phyloP scores from a whole-genome alignment of 768 basidiomycete genomes.

The Kwoniella pini region DNA sequence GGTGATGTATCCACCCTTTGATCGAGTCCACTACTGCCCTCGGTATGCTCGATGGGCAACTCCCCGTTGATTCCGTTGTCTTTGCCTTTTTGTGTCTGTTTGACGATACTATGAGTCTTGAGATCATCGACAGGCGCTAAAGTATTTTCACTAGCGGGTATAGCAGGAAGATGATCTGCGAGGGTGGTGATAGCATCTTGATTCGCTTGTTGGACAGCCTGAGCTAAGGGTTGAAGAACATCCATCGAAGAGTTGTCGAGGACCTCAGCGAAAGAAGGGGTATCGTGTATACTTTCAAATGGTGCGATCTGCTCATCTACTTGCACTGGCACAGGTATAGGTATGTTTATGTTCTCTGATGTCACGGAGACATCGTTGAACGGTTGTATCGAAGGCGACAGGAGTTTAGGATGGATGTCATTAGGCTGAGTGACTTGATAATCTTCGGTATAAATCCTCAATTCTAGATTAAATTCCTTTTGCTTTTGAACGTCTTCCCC shows the following conservation, averaged over 20 bases:
- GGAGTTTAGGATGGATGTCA: not conserved
- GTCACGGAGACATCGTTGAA: too few species aligned
- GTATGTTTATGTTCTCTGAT: too few species aligned
- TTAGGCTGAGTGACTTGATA: not conserved
- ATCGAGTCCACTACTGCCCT: too few species aligned
- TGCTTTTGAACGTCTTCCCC: constrained; percentile 36
- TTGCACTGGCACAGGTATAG: too few species aligned
- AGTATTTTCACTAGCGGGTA: not conserved
- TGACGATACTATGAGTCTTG: too few species aligned
- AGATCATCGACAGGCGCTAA: too few species aligned
- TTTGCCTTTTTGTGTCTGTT: too few species aligned
- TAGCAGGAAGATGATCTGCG: constrained; percentile 1
- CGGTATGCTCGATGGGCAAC: too few species aligned
- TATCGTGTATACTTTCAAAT: not conserved
- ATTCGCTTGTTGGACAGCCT: constrained; percentile 9
- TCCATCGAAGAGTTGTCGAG: constrained; percentile 13
- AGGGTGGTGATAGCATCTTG: not conserved
- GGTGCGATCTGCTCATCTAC: not conserved
- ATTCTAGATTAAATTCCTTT: constrained; percentile 41
- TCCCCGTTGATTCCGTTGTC: too few species aligned
- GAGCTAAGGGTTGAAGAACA: constrained; percentile 13
- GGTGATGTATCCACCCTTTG: too few species aligned
- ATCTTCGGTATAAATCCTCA: constrained; percentile 12
- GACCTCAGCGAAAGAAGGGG: constrained; percentile 3
- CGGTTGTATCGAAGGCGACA: too few species aligned